A percentile compares a stretch with the other conserved stretches of the same genome.
These are phyloP conservation scores for Eimeria brunetti DNA, from an alignment of 169 alveolate species.

Conservation along the genomic window DNA sequence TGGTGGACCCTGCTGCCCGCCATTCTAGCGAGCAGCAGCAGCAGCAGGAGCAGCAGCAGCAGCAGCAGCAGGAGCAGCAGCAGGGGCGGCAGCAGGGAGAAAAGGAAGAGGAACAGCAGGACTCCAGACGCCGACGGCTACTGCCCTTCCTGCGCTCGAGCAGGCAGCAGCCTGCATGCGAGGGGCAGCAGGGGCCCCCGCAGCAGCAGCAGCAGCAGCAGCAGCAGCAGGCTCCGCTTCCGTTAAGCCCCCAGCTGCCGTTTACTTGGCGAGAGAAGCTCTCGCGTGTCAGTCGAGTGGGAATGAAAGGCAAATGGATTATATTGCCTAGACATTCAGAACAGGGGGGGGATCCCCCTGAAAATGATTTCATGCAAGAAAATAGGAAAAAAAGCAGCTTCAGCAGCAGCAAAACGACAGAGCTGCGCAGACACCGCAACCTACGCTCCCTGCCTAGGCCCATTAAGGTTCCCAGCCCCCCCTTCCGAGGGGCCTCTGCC, in stretches of 20 bases:
- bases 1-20: background rate
- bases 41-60: background rate
- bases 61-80: constrained; percentile 4
- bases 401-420: background rate
- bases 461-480: background rate
- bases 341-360: background rate
- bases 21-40: background rate
- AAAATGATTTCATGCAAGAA: no score
- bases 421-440: background rate
- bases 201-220: background rate
- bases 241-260: background rate
- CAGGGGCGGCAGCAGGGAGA: no score
- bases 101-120: background rate
- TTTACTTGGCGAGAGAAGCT: constrained; percentile 7
- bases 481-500: background rate
- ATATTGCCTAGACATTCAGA: background rate
- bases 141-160: constrained; percentile 1
- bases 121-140: constrained; percentile 20
- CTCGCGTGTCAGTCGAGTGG: constrained; percentile 2
- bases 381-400: no score
- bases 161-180: constrained; percentile 43
- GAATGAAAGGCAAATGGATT: background rate
- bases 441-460: background rate
- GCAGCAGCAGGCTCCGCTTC: background rate
- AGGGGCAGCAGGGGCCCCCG: constrained; percentile 5